Base-by-base conservation (phyloP, 1,284 basidiomycete genomes). In the Fomitopsis palustris region DNA sequence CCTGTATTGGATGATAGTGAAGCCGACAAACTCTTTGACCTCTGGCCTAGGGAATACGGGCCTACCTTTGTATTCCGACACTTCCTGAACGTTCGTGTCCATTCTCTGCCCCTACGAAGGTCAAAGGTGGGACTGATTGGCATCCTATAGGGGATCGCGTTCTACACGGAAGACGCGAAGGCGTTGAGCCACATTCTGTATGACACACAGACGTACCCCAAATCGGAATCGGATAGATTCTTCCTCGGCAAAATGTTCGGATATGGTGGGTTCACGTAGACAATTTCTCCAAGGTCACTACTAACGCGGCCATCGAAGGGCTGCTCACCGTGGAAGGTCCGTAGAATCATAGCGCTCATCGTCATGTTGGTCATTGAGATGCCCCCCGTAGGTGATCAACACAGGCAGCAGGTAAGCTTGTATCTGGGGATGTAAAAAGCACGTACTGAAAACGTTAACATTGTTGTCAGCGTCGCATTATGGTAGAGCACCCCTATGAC, bases 21-120 rank as follows among this genome's bases (percentile, higher is more conserved):
- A 52, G 67, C 74, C 1, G 72, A 70, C 19, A 68, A 66, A 12
- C 78, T 82, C 3, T 72, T 73, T 0, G 62, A 79, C 21, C 76
- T 81, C 29, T 90, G 88, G 87, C 68, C 77, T 0, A 64, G 74
- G 41, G 62, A 82, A 61, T 85, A 86, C 61, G 87, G 87, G 0
- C 68, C 61, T 4, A 83, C 79, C 0, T 64, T 87, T 52, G 77
- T 69, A 58, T 84, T 78, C 58, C 75, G 75, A 54, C 72, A 72
- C 1, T 64, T 82, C 1, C 71, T 86, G 38, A 74, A 75, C 31
- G 86, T 86, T 60, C 54, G 79, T 35, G 56, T 16, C 29, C 29
- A 16, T 23, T 17, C 5, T 29, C 19, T 17, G 8, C 19, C 35
- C n/a, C 7, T 19, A n/a, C 31, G 8, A 31, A 16, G 3, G 25